phyloP scores from a whole-genome alignment of 345 rosid species.

The Laguncularia racemosa region DNA sequence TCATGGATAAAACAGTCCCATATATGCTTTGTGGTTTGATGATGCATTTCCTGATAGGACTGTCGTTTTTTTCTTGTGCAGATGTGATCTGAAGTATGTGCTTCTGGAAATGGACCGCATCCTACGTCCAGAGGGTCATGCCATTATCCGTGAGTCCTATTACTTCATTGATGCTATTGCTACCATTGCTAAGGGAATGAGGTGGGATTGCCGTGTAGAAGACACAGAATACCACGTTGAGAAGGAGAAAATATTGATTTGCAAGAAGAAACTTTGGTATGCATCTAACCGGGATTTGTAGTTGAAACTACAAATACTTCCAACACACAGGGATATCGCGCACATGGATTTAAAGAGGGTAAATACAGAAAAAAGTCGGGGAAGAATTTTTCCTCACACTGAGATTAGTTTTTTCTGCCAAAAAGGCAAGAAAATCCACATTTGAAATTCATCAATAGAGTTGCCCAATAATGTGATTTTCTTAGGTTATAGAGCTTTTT shows the following conservation, averaged over 20 bases:
- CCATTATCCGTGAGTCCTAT: constrained; percentile 69
- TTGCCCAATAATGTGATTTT: constrained; percentile 20
- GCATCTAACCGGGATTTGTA: constrained; percentile 37
- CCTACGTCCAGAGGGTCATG: constrained; percentile 72
- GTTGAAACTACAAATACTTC: constrained; percentile 13
- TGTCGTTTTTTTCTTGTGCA: constrained; percentile 12
- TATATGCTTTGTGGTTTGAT: no score
- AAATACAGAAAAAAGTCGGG: no score
- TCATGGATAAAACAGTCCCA: no score
- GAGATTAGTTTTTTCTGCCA: constrained; percentile 3
- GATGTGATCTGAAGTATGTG: constrained; percentile 84
- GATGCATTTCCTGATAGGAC: no score
- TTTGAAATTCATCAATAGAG: constrained; percentile 11
- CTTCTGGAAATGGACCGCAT: constrained; percentile 92
- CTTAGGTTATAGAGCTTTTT: constrained; percentile 8
- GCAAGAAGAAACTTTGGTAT: constrained; percentile 93
- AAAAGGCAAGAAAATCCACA: constrained; percentile 13
- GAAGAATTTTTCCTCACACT: neutral
- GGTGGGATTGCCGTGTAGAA: constrained; percentile 79
- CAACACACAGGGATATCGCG: neutral
- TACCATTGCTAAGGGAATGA: constrained; percentile 68
- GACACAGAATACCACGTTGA: constrained; percentile 49
- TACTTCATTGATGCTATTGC: constrained; percentile 58
- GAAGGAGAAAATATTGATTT: constrained; percentile 75
- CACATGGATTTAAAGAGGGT: no score